Evolutionary conservation across 2,329 filamentous ascomycete species (phyloP), one percentile per base, ranked within the genome.

Genomic region (Neofusicoccum umdonicola): DNA sequence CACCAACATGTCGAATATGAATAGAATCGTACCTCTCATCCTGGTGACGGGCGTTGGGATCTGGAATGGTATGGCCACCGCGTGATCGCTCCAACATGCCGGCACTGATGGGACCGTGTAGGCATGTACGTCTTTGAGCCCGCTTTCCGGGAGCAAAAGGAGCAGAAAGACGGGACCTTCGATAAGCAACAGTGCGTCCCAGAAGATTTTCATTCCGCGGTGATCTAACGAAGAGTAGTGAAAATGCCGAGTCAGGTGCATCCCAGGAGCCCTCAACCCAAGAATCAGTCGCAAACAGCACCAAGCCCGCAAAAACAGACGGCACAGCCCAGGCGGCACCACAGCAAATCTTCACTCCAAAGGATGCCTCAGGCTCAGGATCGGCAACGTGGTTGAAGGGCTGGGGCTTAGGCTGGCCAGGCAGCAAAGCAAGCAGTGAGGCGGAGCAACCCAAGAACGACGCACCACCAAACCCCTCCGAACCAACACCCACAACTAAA

Each of bases 91-190:
- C 37, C n/a, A 12, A 22, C n/a, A 4, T 12, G 15, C 27, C 9
- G 39, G 6, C 37, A 27, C 56, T 60, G 47, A 50, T 44, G 27
- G n/a, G 15, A 9, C 27, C 34, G 8, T 35, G 9, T 34, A 63
- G 61, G 61, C 74, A 63, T 74, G 63, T 67, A 63, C 35, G 52
- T 56, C n/a, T 76, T 77, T 50, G 72, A 73, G 65, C 69, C 69
- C 37, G 75, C 76, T 41, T 71, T 78, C 63, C 73, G 75, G 60
- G 69, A 72, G 60, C 74, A 74, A 51, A 67, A 70, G 62, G 71
- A 67, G 63, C 70, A 73, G 54, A 71, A 69, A 37, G 39, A 52
- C 6, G 54, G 54, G 15, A 47, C 42, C 1, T 60, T 60, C 12
- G 56, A 60, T 4, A 45, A 60, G 31, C 56, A 60, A n/a, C 56